Percentiles rank a stretch among this genome's conserved stretches.
These are phyloP conservation scores for Aspergillus asperescens DNA, from an alignment of 495 filamentous ascomycete genomes.

Conservation along the genomic window DNA sequence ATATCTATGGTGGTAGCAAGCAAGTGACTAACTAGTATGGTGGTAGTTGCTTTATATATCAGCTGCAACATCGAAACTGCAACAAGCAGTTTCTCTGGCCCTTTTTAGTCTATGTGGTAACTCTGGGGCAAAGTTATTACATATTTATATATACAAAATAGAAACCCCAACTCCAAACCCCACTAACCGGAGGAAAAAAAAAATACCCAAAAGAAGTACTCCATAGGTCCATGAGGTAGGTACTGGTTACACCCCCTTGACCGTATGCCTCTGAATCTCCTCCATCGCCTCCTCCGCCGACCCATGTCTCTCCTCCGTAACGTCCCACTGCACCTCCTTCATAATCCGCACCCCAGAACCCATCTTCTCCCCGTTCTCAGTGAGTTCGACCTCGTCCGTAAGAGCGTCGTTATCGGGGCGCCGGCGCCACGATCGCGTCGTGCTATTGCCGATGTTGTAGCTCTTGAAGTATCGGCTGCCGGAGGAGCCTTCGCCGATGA, in stretches of 20 bases:
- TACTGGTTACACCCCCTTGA: neutral
- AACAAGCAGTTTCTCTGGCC: too few relatives aligned
- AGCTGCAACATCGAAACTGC: too few relatives aligned
- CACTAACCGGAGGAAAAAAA: too few relatives aligned
- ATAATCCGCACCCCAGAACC: slow-evolving; percentile 1
- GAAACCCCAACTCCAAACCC: too few relatives aligned
- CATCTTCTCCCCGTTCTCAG: neutral
- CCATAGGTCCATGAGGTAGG: too few relatives aligned
- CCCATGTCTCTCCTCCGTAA: neutral
- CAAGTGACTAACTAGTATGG: too few relatives aligned
- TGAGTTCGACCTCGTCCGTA: slow-evolving; percentile 4
- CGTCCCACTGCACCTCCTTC: slow-evolving; percentile 12
- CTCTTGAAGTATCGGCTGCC: neutral
- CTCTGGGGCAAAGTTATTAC: too few relatives aligned
- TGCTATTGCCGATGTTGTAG: neutral
- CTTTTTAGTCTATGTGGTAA: too few relatives aligned
- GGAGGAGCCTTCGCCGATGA: slow-evolving; percentile 7
- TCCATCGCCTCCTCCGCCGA: neutral
- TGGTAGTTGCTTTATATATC: too few relatives aligned
- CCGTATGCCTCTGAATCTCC: neutral
- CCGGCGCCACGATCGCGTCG: neutral
- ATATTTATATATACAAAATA: neutral
- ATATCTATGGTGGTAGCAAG: too few relatives aligned
- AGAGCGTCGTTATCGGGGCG: neutral
- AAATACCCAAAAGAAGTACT: too few relatives aligned